Conservation (phyloP, 129 eudicot species). For the Flaveria bidentis region DNA sequence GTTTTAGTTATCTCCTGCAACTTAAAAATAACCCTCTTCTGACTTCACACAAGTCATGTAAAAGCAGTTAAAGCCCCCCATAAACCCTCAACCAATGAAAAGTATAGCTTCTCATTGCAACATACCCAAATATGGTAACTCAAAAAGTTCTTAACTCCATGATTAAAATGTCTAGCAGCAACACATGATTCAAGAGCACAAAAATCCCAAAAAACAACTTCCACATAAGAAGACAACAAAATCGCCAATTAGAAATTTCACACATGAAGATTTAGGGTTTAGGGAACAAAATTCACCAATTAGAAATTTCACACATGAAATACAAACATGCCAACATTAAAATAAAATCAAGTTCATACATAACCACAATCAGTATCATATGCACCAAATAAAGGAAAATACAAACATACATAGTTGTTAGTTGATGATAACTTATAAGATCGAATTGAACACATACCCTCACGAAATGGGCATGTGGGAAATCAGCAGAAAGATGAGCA, state of each 20-base stretch:
- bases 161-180: neutral
- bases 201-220: neutral
- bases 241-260: neutral
- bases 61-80: neutral
- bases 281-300: neutral
- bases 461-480: conserved; percentile 77
- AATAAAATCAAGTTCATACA: neutral
- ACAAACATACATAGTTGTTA: neutral
- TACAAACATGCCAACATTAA: neutral
- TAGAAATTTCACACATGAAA: neutral
- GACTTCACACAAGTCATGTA: neutral
- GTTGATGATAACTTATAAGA: neutral
- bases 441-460: conserved; percentile 43
- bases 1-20: neutral
- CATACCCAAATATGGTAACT: neutral
- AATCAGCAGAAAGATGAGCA: conserved; percentile 87
- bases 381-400: neutral
- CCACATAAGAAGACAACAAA: neutral
- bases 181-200: neutral
- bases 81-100: neutral
- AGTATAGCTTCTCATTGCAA: neutral
- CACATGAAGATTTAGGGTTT: neutral
- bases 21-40: neutral
- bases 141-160: neutral
- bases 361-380: neutral